phyloP scores from a whole-genome alignment of 345 rosid genomes.

The Rhizophora mangle region DNA sequence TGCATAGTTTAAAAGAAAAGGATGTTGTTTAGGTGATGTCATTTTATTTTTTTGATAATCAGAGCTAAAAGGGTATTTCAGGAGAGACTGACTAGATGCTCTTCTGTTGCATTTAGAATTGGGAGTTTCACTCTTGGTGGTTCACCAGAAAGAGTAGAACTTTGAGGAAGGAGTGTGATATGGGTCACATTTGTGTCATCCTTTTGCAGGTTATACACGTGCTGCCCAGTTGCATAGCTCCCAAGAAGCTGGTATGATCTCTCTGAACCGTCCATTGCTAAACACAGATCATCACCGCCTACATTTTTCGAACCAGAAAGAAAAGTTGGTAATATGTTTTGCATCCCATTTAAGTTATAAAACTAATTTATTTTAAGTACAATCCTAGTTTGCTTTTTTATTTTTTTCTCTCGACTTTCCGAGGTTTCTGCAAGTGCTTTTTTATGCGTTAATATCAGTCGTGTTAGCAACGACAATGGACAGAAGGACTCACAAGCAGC shows the following conservation, averaged over 20 bases:
- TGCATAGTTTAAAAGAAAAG: no score
- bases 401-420: no score
- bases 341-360: no score
- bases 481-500: slow-evolving; percentile 62
- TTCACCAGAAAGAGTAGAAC: slow-evolving; percentile 13
- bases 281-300: slow-evolving; percentile 75
- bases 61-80: no score
- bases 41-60: no score
- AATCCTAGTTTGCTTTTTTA: no score
- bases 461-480: not conserved
- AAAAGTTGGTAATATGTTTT: not conserved
- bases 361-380: no score
- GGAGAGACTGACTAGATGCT: slow-evolving; percentile 25
- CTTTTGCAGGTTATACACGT: slow-evolving; percentile 48
- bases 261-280: slow-evolving; percentile 81
- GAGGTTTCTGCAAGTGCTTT: no score
- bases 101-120: slow-evolving; percentile 37
- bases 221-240: slow-evolving; percentile 76
- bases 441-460: no score
- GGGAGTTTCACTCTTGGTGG: slow-evolving; percentile 65
- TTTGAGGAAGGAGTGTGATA: slow-evolving; percentile 49
- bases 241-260: slow-evolving; percentile 80
- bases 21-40: no score
- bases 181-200: slow-evolving; percentile 18
- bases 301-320: not conserved